Evolutionary conservation across 108 stramenopile species (phyloP).

Genomic region (Fragilaria crotonensis): DNA sequence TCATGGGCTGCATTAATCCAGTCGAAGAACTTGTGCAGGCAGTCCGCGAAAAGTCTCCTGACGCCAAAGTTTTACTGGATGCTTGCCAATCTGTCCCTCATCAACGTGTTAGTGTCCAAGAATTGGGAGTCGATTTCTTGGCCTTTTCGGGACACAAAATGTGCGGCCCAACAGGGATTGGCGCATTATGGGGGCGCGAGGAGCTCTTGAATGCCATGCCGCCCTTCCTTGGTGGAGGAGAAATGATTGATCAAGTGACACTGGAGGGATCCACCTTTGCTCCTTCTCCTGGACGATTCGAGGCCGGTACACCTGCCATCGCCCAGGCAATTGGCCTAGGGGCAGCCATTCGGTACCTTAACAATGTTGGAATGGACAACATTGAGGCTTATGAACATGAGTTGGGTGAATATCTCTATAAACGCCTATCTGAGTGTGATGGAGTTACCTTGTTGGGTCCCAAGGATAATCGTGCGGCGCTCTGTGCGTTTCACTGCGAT

Average conservation of each 20-base stretch:
- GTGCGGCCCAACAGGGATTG: conserved; percentile 97
- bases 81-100: conserved; percentile 95
- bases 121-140: conserved; percentile 88
- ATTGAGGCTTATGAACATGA: conserved; percentile 83
- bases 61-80: conserved; percentile 80
- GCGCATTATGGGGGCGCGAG: conserved; percentile 86
- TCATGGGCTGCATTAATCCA: conserved; percentile 82
- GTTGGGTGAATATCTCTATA: conserved; percentile 70
- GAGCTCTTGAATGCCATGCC: conserved; percentile 76
- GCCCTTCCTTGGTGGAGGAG: conserved; percentile 91
- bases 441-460: conserved; percentile 83
- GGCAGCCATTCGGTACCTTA: conserved; percentile 82
- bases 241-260: conserved; percentile 93
- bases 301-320: conserved; percentile 95
- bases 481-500: conserved; percentile 81
- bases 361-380: conserved; percentile 77
- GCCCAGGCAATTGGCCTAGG: conserved; percentile 92
- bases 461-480: conserved; percentile 57
- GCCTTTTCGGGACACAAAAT: conserved; percentile 97
- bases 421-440: conserved; percentile 54
- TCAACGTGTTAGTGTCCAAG: conserved; percentile 81
- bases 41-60: conserved; percentile 56
- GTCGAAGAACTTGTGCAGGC: conserved; percentile 67
- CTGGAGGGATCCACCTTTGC: conserved; percentile 85
- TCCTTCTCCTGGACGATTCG: conserved; percentile 83